Conservation (phyloP, 352 stramenopile genomes). For the Plasmopara muralis region DNA sequence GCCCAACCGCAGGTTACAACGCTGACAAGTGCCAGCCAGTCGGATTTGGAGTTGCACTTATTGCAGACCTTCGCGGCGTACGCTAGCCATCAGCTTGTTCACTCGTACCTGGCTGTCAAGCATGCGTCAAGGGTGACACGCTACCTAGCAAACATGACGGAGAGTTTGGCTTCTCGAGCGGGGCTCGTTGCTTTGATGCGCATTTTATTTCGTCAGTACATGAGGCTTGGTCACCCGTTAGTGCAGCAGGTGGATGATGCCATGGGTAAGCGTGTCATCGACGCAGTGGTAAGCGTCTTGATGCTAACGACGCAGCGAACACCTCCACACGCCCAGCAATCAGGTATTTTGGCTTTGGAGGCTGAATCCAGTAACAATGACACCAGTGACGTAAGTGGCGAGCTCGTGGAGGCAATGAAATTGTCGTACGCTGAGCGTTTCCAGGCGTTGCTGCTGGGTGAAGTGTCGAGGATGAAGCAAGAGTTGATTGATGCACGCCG, state of each 20-base stretch:
- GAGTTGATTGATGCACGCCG: slow-evolving; percentile 25
- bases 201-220: slow-evolving; percentile 52
- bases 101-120: slow-evolving; percentile 46
- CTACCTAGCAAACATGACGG: slow-evolving; percentile 42
- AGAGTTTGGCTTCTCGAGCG: slow-evolving; percentile 36
- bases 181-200: slow-evolving; percentile 34
- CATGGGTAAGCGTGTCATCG: slow-evolving; percentile 54
- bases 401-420: slow-evolving; percentile 8
- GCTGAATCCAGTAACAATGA: slow-evolving; percentile 1
- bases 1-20: slow-evolving; percentile 1
- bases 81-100: slow-evolving; percentile 28
- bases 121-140: slow-evolving; percentile 38
- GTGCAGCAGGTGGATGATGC: slow-evolving; percentile 52
- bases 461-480: slow-evolving; percentile 37
- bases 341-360: slow-evolving; percentile 24
- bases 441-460: slow-evolving; percentile 39
- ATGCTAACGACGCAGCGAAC: slow-evolving; percentile 38
- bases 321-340: slow-evolving; percentile 4
- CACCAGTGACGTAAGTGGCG: slow-evolving; percentile 2
- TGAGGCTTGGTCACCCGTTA: slow-evolving; percentile 41
- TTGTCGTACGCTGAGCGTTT: slow-evolving; percentile 53
- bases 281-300: slow-evolving; percentile 43
- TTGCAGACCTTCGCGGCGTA: slow-evolving; percentile 47
- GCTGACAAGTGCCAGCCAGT: slow-evolving; percentile 17
- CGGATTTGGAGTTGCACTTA: slow-evolving; percentile 54